These are phyloP conservation scores for Camellia japonica DNA, from an alignment of 148 eudicot genomes.

Conservation along the genomic window DNA sequence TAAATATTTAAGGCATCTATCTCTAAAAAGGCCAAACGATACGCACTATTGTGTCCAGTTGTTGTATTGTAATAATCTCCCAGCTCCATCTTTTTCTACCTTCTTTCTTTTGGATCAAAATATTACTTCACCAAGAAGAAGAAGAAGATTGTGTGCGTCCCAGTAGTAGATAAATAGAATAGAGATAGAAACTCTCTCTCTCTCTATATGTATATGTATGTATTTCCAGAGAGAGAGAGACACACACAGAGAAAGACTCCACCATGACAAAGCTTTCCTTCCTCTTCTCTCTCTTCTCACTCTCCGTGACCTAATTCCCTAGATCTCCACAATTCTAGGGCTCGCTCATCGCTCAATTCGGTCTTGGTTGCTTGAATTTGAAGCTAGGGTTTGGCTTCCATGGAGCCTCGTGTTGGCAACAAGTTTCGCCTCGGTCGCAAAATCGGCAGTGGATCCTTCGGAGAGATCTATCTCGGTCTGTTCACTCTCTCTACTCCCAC, in stretches of 20 bases:
- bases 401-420: constrained; percentile 76
- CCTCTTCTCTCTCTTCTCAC: not conserved
- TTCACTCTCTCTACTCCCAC: not conserved
- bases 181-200: not conserved
- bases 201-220: not conserved
- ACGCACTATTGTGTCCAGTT: too few relatives aligned
- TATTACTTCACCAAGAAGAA: too few relatives aligned
- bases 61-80: too few relatives aligned
- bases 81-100: too few relatives aligned
- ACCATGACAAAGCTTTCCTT: not conserved
- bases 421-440: constrained; percentile 70
- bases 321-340: constrained; percentile 10
- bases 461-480: constrained; percentile 70
- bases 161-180: too few relatives aligned
- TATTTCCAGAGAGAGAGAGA: not conserved
- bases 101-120: too few relatives aligned
- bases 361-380: not conserved
- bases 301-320: not conserved
- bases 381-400: constrained; percentile 23
- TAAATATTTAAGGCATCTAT: too few relatives aligned
- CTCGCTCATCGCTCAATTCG: not conserved
- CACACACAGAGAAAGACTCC: not conserved
- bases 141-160: too few relatives aligned
- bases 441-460: constrained; percentile 86
- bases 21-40: too few relatives aligned